Conservation (phyloP, 169 alveolate genomes). For the Plasmodium gonderi region DNA sequence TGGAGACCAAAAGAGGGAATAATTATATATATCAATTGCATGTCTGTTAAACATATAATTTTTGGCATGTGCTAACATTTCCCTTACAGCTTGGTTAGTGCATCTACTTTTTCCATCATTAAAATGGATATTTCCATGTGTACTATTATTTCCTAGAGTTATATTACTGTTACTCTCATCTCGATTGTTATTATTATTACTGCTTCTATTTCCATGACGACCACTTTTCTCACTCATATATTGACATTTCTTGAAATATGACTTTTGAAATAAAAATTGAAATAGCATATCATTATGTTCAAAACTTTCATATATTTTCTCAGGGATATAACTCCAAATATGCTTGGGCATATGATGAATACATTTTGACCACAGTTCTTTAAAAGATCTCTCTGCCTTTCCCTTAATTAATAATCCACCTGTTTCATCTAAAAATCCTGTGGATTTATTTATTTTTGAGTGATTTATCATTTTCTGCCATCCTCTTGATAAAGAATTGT, state of each 20-base stretch:
- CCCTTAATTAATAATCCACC: constrained; percentile 92
- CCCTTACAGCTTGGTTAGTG: not conserved
- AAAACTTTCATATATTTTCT: constrained; percentile 28
- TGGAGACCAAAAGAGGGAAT: constrained; percentile 60
- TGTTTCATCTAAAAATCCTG: constrained; percentile 92
- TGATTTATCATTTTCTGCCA: constrained; percentile 94
- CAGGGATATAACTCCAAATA: constrained; percentile 85
- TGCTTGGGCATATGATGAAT: constrained; percentile 87
- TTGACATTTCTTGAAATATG: not conserved
- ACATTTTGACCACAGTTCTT: constrained; percentile 90
- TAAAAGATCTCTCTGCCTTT: constrained; percentile 92
- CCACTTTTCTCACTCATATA: not conserved
- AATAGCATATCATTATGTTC: constrained; percentile 21
- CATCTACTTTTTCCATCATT: no score
- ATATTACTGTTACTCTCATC: not conserved
- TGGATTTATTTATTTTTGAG: constrained; percentile 87
- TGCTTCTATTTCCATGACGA: not conserved
- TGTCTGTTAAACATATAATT: constrained; percentile 36
- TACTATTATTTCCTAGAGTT: not conserved
- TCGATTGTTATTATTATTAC: not conserved
- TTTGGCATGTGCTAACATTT: not conserved
- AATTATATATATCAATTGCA: constrained; percentile 63
- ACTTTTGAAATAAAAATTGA: constrained; percentile 38
- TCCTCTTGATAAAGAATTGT: constrained; percentile 91
- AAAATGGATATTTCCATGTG: not conserved